Percentiles rank a stretch among this genome's conserved stretches.
Conservation (phyloP, 805 yeast species). For the Cyberlindnera lachancei region DNA sequence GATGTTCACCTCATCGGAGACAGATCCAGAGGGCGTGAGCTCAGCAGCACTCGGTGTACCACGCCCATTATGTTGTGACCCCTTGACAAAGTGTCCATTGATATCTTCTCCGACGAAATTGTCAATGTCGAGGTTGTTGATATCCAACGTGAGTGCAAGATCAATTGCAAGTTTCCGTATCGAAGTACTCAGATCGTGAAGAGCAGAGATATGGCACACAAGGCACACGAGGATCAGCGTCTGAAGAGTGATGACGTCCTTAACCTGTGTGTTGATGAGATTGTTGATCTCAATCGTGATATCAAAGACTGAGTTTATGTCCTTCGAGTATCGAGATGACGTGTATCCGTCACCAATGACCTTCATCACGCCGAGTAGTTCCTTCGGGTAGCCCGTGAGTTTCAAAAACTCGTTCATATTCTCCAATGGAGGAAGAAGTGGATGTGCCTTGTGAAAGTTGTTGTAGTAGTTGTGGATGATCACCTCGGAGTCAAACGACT, state of each 20-base stretch:
- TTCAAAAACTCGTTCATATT: slow-evolving; percentile 29
- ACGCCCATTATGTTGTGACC: too few relatives aligned
- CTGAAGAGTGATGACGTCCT: slow-evolving; percentile 39
- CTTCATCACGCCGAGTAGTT: slow-evolving; percentile 40
- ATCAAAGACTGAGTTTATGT: slow-evolving; percentile 34
- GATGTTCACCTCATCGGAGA: slow-evolving; percentile 16
- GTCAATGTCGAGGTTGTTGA: slow-evolving; percentile 32
- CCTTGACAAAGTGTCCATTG: slow-evolving; percentile 14
- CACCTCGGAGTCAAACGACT: slow-evolving; percentile 2
- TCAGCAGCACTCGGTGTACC: slow-evolving; percentile 6
- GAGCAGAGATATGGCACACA: slow-evolving; percentile 42
- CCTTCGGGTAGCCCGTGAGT: slow-evolving; percentile 28
- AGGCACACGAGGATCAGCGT: slow-evolving; percentile 33
- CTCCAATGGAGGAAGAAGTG: slow-evolving; percentile 35
- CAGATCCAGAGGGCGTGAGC: slow-evolving; percentile 10
- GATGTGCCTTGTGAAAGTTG: slow-evolving; percentile 36
- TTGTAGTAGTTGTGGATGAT: slow-evolving; percentile 26
- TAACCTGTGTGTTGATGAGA: slow-evolving; percentile 21
- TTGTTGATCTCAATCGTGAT: slow-evolving; percentile 27
- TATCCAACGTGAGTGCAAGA: slow-evolving; percentile 29
- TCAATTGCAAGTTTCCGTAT: slow-evolving; percentile 37
- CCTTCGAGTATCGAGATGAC: slow-evolving; percentile 27
- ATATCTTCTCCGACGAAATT: slow-evolving; percentile 17
- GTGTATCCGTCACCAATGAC: slow-evolving; percentile 42
- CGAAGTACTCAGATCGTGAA: slow-evolving; percentile 37